Conservation (phyloP, 257 asterid genomes). For the Scutellaria minor region DNA sequence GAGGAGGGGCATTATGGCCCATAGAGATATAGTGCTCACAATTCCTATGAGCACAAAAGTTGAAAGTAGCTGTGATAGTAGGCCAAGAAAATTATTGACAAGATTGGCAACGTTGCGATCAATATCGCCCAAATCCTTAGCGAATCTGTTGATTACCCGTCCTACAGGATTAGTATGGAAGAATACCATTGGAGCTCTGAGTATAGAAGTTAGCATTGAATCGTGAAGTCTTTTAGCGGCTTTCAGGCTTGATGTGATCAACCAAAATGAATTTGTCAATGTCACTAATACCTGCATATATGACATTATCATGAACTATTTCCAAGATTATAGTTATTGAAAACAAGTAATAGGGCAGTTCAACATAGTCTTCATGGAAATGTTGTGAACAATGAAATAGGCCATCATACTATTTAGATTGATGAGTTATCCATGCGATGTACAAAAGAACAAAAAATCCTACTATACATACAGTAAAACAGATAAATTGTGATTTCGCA, state of each 20-base stretch:
- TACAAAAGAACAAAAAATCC: slow-evolving; percentile 11
- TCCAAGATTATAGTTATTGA: not conserved
- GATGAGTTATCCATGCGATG: slow-evolving; percentile 8
- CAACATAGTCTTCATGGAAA: not conserved
- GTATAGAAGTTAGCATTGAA: slow-evolving; percentile 65
- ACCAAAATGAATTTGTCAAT: slow-evolving; percentile 77
- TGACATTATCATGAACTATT: slow-evolving; percentile 12
- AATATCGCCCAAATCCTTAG: slow-evolving; percentile 74
- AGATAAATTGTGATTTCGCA: not conserved
- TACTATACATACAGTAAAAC: not conserved
- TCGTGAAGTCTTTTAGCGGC: slow-evolving; percentile 81
- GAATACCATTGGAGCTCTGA: slow-evolving; percentile 88
- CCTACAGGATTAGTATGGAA: slow-evolving; percentile 89
- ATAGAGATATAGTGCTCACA: slow-evolving; percentile 70
- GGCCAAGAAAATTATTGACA: slow-evolving; percentile 61
- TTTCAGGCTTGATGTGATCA: slow-evolving; percentile 68
- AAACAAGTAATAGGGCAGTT: not conserved
- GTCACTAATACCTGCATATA: slow-evolving; percentile 76
- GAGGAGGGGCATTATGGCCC: slow-evolving; percentile 87
- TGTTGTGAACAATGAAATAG: not conserved
- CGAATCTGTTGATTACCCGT: slow-evolving; percentile 77
- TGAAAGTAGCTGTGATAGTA: slow-evolving; percentile 71
- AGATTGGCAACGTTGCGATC: slow-evolving; percentile 69
- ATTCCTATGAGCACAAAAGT: slow-evolving; percentile 76
- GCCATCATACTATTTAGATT: not conserved